Conservation (phyloP, 2,329 filamentous ascomycete species). For the Erysiphe pulchra region DNA sequence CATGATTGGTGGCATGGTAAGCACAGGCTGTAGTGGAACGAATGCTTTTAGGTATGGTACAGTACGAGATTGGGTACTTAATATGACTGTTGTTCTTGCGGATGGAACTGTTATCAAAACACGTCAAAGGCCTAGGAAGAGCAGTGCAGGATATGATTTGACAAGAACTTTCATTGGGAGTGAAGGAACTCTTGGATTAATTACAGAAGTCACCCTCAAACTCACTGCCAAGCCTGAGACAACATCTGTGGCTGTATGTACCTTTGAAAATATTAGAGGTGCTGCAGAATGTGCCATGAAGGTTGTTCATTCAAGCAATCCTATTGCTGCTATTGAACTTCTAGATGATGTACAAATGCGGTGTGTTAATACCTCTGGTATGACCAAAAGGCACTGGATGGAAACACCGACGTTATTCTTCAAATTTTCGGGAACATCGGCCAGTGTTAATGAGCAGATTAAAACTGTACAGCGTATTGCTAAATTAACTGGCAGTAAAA, state of each 20-base stretch:
- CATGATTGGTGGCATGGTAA: constrained; percentile 77
- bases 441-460: constrained; percentile 56
- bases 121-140: constrained; percentile 66
- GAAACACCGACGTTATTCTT: constrained; percentile 60
- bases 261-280: constrained; percentile 23
- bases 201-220: constrained; percentile 78
- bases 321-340: constrained; percentile 77
- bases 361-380: constrained; percentile 38
- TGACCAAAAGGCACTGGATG: constrained; percentile 39
- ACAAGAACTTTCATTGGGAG: constrained; percentile 75
- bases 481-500: constrained; percentile 31
- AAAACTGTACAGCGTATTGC: constrained; percentile 37
- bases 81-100: constrained; percentile 65
- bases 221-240: constrained; percentile 57
- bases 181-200: constrained; percentile 73
- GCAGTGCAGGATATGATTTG: constrained; percentile 74
- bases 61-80: constrained; percentile 84
- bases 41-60: constrained; percentile 85
- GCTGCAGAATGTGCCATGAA: constrained; percentile 40
- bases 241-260: constrained; percentile 54
- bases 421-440: constrained; percentile 52
- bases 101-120: constrained; percentile 83
- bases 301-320: constrained; percentile 58
- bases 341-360: constrained; percentile 78
- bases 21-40: constrained; percentile 49